Conservation (phyloP, 257 asterid genomes). For the Handroanthus guayacan region DNA sequence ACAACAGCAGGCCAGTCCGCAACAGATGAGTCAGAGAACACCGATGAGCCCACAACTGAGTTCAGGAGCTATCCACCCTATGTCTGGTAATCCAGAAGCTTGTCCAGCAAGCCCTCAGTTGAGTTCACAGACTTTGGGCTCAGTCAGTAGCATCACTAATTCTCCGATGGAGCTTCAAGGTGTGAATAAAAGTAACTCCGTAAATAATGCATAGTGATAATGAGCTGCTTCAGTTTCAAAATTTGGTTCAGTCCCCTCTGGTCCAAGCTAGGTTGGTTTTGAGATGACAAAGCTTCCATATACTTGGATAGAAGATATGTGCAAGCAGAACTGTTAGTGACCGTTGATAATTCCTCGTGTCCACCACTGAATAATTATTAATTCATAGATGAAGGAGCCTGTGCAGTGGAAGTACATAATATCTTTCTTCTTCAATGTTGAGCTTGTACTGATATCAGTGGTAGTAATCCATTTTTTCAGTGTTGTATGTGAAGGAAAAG, state of each 20-base stretch:
- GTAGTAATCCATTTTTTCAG: not conserved
- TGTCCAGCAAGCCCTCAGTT: constrained; percentile 96
- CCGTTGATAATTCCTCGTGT: constrained; percentile 1
- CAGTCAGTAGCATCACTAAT: constrained; percentile 81
- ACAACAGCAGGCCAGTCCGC: constrained; percentile 82
- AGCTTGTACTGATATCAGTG: constrained; percentile 20
- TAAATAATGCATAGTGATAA: constrained; percentile 47
- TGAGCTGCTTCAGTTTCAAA: constrained; percentile 7
- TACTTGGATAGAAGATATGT: constrained; percentile 21
- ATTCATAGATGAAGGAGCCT: constrained; percentile 8
- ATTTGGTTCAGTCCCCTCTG: not conserved
- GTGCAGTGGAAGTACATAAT: constrained; percentile 11
- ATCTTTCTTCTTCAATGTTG: not conserved
- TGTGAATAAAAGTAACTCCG: constrained; percentile 78
- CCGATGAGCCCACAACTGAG: constrained; percentile 97
- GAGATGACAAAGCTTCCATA: constrained; percentile 8
- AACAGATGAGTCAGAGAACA: constrained; percentile 86
- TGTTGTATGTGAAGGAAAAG: constrained; percentile 18
- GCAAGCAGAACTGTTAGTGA: not conserved
- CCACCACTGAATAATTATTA: constrained; percentile 27
- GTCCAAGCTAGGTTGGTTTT: not conserved
- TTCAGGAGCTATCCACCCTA: constrained; percentile 82
- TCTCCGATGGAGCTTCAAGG: constrained; percentile 93
- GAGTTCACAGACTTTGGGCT: constrained; percentile 93
- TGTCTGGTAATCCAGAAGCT: constrained; percentile 77